Percentiles rank a stretch among this genome's conserved stretches.
phyloP scores from a whole-genome alignment of 2,329 filamentous ascomycete genomes.

The Juglanconis juglandina region DNA sequence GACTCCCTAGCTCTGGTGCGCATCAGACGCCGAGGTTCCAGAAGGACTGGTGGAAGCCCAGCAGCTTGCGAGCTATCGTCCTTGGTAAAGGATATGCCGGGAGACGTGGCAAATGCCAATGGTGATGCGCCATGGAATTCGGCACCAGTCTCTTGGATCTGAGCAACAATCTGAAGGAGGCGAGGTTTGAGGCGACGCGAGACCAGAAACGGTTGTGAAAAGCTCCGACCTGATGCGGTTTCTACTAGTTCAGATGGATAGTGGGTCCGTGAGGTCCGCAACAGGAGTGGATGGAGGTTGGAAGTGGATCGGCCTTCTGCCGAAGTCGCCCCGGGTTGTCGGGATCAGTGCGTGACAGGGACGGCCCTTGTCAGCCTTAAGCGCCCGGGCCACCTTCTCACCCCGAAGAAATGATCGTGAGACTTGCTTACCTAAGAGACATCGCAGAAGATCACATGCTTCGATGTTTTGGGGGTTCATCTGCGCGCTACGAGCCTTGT shows the following conservation, averaged over 20 bases:
- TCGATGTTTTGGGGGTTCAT: no score
- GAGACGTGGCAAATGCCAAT: no score
- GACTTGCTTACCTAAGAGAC: no score
- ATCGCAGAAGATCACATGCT: no score
- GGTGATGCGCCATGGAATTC: neutral
- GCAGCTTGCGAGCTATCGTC: neutral
- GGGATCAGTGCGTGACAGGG: neutral
- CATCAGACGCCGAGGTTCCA: no score
- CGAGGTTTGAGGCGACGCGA: slow-evolving; percentile 1
- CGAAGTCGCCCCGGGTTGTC: no score
- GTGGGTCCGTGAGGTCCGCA: neutral
- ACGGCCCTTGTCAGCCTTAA: neutral
- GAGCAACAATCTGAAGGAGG: slow-evolving; percentile 1
- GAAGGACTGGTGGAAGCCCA: no score
- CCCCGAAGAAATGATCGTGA: no score
- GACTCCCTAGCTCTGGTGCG: no score
- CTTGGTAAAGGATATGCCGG: neutral
- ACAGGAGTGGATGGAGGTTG: neutral
- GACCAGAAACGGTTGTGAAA: slow-evolving; percentile 5
- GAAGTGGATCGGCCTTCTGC: neutral
- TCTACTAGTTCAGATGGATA: neutral
- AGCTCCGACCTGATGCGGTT: neutral
- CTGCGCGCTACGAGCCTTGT: no score
- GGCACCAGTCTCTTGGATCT: slow-evolving; percentile 1
- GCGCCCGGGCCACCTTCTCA: neutral